Evolutionary conservation across 768 basidiomycete species (phyloP).

Genomic region (Obba rivulosa): DNA sequence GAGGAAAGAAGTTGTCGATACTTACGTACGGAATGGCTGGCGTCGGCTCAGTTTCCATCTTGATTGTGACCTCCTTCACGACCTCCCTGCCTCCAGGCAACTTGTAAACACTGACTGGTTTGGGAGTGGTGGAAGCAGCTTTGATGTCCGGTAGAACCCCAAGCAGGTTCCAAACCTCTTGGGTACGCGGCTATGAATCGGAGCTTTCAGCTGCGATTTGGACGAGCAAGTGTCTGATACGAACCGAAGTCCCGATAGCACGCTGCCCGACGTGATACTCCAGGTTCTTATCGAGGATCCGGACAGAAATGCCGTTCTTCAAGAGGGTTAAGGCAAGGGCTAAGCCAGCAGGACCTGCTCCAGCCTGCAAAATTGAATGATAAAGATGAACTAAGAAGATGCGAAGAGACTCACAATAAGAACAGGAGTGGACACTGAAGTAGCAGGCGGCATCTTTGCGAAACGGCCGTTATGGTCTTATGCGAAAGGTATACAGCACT

Average conservation of each 20-base stretch:
- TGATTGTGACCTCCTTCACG: not conserved
- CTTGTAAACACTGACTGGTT: constrained; percentile 9
- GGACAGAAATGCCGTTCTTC: constrained; percentile 15
- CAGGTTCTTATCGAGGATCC: constrained; percentile 15
- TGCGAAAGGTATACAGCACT: not conserved
- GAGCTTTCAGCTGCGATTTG: not conserved
- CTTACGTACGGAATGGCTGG: constrained; percentile 13
- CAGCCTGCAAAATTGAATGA: constrained; percentile 9
- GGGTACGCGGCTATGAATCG: constrained; percentile 11
- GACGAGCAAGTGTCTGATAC: not conserved
- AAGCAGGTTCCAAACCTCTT: constrained; percentile 14
- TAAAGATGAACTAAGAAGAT: not conserved
- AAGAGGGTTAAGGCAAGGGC: constrained; percentile 12
- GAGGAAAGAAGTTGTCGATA: not conserved
- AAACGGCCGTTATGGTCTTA: too few relatives aligned
- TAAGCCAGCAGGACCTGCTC: constrained; percentile 17
- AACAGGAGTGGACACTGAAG: not conserved
- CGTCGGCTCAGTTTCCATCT: not conserved
- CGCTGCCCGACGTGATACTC: constrained; percentile 19
- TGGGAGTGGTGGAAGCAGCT: not conserved
- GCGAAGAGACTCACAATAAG: not conserved
- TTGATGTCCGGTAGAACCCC: constrained; percentile 12
- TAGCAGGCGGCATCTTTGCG: not conserved
- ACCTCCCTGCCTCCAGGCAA: constrained; percentile 13
- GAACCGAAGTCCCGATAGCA: constrained; percentile 23